Evolutionary conservation across 129 eudicot genomes (phyloP), one percentile per base, ranked within the genome.

Genomic region (Helianthus tuberosus): DNA sequence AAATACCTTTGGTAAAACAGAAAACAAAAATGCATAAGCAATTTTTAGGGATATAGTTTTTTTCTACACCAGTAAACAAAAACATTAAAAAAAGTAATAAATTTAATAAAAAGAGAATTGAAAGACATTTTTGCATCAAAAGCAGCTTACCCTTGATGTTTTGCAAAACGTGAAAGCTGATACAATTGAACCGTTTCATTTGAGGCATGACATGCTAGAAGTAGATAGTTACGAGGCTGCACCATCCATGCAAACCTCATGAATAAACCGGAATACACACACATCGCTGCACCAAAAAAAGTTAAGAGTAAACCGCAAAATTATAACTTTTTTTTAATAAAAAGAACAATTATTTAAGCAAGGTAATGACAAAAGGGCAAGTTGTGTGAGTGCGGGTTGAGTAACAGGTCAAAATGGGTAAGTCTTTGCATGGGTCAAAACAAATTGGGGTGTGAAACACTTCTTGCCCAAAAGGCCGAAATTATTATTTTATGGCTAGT

Each of bases 181-280:
- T 81, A 90, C 64, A 90, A 80, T 67, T 90, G 96, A 80, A 90
- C 97, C 5, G 90, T 27, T 79, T 91, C 97, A 74, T 91, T 88
- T 46, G 96, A 91, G 61, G 92, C 97, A 76, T 91, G 97, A 75
- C 96, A 88, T 52, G 90, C 88, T 50, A 91, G 80, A 78, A 91
- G 88, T 29, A 91, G 75, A 80, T 88, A 86, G 80, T 88, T 91
- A 79, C 96, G 96, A 35, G 97, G 97, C 64, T 88, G 89, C 41
- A 91, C 97, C 97, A 91, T 86, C 97, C 97, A 91, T 9, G 96
- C 90, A 83, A 91, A 91, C 83, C 97, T 88, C 97, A 91, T 91
- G 80, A 88, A 91, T 73, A 91, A 74, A 38, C 72, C 97, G 25
- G 96, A 91, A 79, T 91, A 91, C 51, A 88, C 80, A 48, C 97